Percentiles rank a stretch among this genome's conserved stretches.
Evolutionary conservation across 371 early-diverging fungal genomes (phyloP).

Genomic region (Funneliformis caledonium): DNA sequence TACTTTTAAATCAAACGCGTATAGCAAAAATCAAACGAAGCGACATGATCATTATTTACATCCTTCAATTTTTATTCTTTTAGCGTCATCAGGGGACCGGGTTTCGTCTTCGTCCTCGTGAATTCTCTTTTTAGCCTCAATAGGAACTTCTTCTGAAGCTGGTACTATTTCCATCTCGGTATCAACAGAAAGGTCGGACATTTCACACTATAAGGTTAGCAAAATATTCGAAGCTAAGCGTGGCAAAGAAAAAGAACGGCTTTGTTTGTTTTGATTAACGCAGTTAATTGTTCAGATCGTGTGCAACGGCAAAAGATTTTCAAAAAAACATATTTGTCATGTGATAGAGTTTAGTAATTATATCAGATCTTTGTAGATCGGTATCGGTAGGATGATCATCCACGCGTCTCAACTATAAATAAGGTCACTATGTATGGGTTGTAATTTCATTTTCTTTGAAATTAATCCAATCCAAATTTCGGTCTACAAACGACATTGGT

Average conservation of each 20-base stretch:
- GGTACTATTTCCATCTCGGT: not conserved
- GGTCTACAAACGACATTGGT: no score
- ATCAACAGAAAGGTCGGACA: not conserved
- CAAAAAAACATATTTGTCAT: not conserved
- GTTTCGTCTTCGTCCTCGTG: conserved; percentile 18
- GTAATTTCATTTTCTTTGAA: no score
- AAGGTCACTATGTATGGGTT: no score
- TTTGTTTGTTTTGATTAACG: not conserved
- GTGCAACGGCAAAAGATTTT: not conserved
- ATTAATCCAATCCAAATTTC: no score
- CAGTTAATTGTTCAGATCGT: not conserved
- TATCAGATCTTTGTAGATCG: not conserved
- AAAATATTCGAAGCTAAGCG: not conserved
- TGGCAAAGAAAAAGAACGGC: not conserved
- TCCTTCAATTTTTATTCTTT: conserved; percentile 17
- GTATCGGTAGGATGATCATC: no score
- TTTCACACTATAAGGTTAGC: not conserved
- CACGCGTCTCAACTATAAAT: no score
- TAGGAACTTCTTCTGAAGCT: not conserved
- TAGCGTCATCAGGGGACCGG: conserved; percentile 16
- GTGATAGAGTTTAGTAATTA: not conserved
- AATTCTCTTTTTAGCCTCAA: conserved; percentile 27
- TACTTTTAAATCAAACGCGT: not conserved
- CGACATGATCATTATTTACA: not conserved
- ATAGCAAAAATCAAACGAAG: no score